Percentiles rank a stretch among this genome's conserved stretches.
phyloP scores from a whole-genome alignment of 192 early-diverging fungal genomes.

The Coemansia sp. region DNA sequence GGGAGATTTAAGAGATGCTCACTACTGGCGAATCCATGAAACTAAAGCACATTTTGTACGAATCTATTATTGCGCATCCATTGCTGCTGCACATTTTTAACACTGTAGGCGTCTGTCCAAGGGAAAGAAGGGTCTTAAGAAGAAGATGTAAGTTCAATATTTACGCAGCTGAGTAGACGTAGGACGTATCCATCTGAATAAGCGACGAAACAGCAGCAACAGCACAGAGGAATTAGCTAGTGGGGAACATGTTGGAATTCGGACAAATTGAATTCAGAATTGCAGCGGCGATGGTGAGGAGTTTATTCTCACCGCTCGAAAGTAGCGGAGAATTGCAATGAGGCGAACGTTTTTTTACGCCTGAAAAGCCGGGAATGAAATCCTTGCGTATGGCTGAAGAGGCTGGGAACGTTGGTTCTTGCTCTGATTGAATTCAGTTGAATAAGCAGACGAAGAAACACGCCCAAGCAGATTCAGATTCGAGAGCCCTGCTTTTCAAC shows the following conservation, averaged over 20 bases:
- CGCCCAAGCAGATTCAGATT: no score
- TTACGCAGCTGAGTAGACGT: neutral
- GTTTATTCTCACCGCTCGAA: no score
- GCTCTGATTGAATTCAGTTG: no score
- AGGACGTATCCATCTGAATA: slow-evolving; percentile 55
- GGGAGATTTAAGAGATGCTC: neutral
- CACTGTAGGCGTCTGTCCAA: slow-evolving; percentile 88
- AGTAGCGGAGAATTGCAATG: no score
- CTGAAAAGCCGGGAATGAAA: no score
- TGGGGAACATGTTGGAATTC: neutral
- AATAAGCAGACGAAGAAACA: no score
- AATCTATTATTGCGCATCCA: slow-evolving; percentile 10
- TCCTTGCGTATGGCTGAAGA: no score
- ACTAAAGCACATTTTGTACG: slow-evolving; percentile 7
- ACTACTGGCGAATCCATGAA: slow-evolving; percentile 6
- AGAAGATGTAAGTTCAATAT: slow-evolving; percentile 73
- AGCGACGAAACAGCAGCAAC: neutral
- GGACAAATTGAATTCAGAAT: slow-evolving; percentile 9
- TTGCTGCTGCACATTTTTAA: neutral
- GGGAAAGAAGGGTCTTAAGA: slow-evolving; percentile 99
- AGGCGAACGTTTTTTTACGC: no score
- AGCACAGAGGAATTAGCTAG: neutral
- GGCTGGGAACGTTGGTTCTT: no score
- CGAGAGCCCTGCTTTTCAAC: no score
- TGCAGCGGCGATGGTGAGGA: neutral